Evolutionary conservation across 148 eudicot genomes (phyloP).

Genomic region (Vaccinium darrowii): DNA sequence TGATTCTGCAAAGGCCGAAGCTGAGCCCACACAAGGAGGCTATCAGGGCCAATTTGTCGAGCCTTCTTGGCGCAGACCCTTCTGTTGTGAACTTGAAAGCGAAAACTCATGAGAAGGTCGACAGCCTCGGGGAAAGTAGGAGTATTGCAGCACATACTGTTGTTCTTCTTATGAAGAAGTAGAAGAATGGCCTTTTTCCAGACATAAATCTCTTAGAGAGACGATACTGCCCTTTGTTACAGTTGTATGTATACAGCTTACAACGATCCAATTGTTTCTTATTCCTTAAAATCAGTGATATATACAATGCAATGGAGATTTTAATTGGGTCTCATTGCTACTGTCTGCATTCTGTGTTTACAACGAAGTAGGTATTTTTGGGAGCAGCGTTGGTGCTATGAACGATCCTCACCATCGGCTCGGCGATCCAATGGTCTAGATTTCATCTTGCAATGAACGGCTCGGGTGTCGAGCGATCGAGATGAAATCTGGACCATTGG

Average conservation of each 20-base stretch:
- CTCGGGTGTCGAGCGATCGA: too few species aligned
- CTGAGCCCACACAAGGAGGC: conserved; percentile 89
- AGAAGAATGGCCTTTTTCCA: not conserved
- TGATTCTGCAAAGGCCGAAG: conserved; percentile 85
- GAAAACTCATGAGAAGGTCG: conserved; percentile 95
- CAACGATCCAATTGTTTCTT: not conserved
- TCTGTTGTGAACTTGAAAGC: conserved; percentile 87
- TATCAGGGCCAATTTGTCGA: conserved; percentile 66
- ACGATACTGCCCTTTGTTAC: not conserved
- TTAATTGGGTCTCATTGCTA: not conserved
- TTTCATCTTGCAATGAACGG: too few species aligned
- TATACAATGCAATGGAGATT: not conserved
- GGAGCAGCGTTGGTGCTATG: too few species aligned
- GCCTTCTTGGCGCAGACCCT: conserved; percentile 82
- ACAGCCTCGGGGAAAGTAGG: conserved; percentile 93
- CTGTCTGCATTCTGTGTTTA: not conserved
- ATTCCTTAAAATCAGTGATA: not conserved
- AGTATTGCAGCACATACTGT: conserved; percentile 97
- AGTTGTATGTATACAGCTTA: conserved; percentile 1
- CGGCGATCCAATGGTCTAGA: too few species aligned
- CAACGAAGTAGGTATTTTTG: not conserved
- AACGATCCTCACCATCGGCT: too few species aligned
- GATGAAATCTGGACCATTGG: too few species aligned
- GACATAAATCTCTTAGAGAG: not conserved
- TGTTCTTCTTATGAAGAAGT: conserved; percentile 82